Evolutionary conservation across 1,284 basidiomycete species (phyloP), one percentile per base, ranked within the genome.

Genomic region (Coniferiporia weirii): DNA sequence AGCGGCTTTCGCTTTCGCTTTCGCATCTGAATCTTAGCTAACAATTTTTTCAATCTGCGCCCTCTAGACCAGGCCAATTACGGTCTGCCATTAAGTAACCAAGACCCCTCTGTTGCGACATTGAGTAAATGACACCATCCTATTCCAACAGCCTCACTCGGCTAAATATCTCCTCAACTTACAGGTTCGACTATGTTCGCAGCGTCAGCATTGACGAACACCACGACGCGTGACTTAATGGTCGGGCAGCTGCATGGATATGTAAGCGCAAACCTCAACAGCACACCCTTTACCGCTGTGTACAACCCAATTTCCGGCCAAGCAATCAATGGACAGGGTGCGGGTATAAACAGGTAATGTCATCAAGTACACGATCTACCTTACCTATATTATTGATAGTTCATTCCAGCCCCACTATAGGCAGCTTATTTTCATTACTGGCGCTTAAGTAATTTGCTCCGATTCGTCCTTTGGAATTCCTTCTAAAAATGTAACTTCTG

Each of bases 101-200:
- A 64, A 2, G 66, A 64, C 51, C 32, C 63, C 3, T 54, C 45
- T 7, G 56, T 60, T 17, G 63, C 64, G 19, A 69, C 67, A 49
- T 66, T 67, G 9, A 52, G 63, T 61, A 52, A 1, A 36, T 51
- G 15, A 20, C 27, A 46, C 56, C 75, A 27, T 12, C 60, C 64
- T 0, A 75, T 17, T 60, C 77, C 17, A 64, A 67, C 7, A 45
- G 52, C 17, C 48, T 51, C 36, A 27, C 27, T 27, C 27, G 8
- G 54, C 36, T 8, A n/a, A n/a, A 22, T 35, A 5, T 50, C 54
- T 43, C 8, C 34, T 27, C 27, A 34, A 8, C n/a, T 34, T 20
- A 17, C 45, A 76, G 75, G 75, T 57, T 76, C 73, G 75, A 69
- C 69, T 3, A 63, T 76, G 38, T 70, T 75, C 57, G 69, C 71